phyloP scores from a whole-genome alignment of 768 basidiomycete species.

The Suillus lakei region DNA sequence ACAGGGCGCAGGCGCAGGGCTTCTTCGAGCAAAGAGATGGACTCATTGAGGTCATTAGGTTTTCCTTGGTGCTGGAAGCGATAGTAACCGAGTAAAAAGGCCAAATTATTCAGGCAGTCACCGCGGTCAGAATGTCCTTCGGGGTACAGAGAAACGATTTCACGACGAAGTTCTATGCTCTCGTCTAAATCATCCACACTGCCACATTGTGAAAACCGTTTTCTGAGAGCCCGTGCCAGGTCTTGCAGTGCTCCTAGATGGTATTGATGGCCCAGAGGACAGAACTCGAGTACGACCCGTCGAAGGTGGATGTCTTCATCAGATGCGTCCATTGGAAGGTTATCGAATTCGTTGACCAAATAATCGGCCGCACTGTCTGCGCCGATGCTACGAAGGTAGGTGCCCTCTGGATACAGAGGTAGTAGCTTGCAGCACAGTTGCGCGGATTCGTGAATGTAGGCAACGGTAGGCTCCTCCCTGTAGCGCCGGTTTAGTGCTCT shows the following conservation, averaged over 20 bases:
- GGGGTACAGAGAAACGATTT: conserved; percentile 16
- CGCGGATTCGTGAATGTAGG: conserved; percentile 22
- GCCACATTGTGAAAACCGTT: conserved; percentile 9
- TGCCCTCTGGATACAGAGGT: too few species aligned
- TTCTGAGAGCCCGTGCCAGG: background rate
- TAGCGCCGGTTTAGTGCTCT: conserved; percentile 13
- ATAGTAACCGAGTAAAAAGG: conserved; percentile 5
- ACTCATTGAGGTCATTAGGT: background rate
- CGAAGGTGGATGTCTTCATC: background rate
- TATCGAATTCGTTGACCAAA: too few species aligned
- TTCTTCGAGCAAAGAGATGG: background rate
- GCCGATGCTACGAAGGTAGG: too few species aligned
- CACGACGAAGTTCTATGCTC: conserved; percentile 2
- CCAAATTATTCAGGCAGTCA: conserved; percentile 15
- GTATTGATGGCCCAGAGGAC: background rate
- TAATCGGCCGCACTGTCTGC: too few species aligned
- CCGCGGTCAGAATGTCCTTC: conserved; percentile 13
- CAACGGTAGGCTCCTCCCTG: conserved; percentile 8
- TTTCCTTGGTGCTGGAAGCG: conserved; percentile 16
- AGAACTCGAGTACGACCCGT: background rate
- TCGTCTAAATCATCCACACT: conserved; percentile 15
- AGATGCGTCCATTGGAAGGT: too few species aligned
- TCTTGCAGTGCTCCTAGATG: background rate
- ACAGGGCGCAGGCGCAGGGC: background rate
- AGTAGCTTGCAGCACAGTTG: too few species aligned